Evolutionary conservation across 345 rosid species (phyloP).

Genomic region (Reutealis trisperma): DNA sequence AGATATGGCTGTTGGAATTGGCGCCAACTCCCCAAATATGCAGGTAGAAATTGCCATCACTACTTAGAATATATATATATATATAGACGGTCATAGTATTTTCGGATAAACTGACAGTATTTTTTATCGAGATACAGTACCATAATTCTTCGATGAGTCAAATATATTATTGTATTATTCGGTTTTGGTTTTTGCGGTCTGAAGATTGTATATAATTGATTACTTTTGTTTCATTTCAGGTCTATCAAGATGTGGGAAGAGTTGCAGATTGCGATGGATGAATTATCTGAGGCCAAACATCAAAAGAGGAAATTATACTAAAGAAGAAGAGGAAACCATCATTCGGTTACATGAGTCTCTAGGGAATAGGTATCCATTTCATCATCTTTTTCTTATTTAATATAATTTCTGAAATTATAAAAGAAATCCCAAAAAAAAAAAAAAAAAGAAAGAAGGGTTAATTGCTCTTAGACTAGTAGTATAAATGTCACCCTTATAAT

Average conservation of each 20-base stretch:
- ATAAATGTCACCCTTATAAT: too few relatives aligned
- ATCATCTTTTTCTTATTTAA: background rate
- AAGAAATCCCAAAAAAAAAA: too few relatives aligned
- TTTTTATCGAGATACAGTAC: too few relatives aligned
- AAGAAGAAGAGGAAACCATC: conserved; percentile 55
- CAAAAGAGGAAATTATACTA: conserved; percentile 56
- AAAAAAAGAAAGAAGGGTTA: background rate
- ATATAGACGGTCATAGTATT: too few relatives aligned
- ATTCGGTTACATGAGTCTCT: conserved; percentile 36
- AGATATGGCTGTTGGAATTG: conserved; percentile 62
- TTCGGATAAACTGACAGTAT: too few relatives aligned
- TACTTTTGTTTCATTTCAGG: conserved; percentile 33
- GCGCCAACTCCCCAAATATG: conserved; percentile 61
- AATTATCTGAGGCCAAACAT: conserved; percentile 58
- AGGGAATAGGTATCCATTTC: conserved; percentile 44
- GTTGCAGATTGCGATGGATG: conserved; percentile 66
- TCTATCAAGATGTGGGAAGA: conserved; percentile 60
- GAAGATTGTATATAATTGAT: background rate
- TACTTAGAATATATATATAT: too few relatives aligned
- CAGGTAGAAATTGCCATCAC: conserved; percentile 34
- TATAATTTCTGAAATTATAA: too few relatives aligned
- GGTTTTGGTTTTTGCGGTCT: background rate
- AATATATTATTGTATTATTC: too few relatives aligned
- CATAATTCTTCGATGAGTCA: too few relatives aligned
- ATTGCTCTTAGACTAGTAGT: too few relatives aligned